Evolutionary conservation across 352 stramenopile genomes (phyloP).

Genomic region (Aphanomyces cochlioides): DNA sequence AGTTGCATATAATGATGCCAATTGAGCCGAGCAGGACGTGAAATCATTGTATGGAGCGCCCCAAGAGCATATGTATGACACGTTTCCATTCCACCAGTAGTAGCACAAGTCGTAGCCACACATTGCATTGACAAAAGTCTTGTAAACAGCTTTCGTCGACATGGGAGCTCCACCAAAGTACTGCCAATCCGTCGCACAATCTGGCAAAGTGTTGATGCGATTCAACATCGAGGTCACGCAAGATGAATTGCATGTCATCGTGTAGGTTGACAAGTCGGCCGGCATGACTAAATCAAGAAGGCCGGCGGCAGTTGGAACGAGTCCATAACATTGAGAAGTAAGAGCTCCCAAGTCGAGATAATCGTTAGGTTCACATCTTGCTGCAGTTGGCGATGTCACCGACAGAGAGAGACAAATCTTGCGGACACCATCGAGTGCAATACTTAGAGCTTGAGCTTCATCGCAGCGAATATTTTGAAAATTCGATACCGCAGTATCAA

Average conservation of each 20-base stretch:
- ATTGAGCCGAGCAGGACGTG: not conserved
- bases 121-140: slow-evolving; percentile 1
- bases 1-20: not conserved
- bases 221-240: slow-evolving; percentile 3
- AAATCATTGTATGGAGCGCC: not conserved
- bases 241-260: not conserved
- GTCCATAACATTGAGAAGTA: not conserved
- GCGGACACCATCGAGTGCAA: not conserved
- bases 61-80: not conserved
- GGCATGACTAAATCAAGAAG: not conserved
- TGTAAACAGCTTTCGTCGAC: not conserved
- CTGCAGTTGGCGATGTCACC: no score
- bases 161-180: not conserved
- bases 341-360: not conserved
- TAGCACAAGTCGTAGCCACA: not conserved
- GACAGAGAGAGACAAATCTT: not conserved
- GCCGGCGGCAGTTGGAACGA: not conserved
- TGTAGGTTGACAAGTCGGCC: not conserved
- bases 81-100: not conserved
- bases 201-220: not conserved
- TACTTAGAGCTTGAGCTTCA: not conserved
- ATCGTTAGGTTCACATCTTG: not conserved
- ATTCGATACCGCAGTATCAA: not conserved
- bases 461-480: not conserved
- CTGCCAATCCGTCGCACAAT: not conserved